Conservation (phyloP, 768 basidiomycete species). For the Galerina marginata region DNA sequence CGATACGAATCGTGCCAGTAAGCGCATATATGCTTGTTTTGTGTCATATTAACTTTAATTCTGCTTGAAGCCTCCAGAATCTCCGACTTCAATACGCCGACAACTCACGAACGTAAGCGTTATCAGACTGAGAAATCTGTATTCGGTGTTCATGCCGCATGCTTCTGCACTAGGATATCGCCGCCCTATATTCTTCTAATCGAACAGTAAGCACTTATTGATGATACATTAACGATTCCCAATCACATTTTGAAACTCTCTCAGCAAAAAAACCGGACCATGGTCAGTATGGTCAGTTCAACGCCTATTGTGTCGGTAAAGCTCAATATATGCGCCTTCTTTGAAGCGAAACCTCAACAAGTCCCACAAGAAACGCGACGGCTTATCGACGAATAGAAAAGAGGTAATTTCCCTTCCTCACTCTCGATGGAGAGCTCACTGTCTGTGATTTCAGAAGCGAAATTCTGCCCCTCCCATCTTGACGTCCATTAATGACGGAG, state of each 20-base stretch:
- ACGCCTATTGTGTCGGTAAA: neutral
- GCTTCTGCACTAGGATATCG: neutral
- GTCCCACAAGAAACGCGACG: neutral
- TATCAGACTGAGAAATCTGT: neutral
- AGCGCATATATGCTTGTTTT: constrained; percentile 4
- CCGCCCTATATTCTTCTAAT: neutral
- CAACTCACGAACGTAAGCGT: constrained; percentile 3
- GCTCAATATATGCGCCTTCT: constrained; percentile 11
- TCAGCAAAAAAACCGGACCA: neutral
- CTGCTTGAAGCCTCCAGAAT: constrained; percentile 2
- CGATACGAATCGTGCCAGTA: constrained; percentile 12
- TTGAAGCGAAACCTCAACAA: neutral
- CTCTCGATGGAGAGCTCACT: neutral
- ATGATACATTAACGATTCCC: too few species aligned
- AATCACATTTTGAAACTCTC: neutral
- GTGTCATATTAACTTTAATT: neutral
- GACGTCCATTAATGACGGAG: constrained; percentile 2
- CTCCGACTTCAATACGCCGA: neutral
- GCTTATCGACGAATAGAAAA: constrained; percentile 1
- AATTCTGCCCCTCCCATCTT: constrained; percentile 25
- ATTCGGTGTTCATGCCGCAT: too few species aligned
- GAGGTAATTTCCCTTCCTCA: neutral
- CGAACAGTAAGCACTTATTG: neutral
- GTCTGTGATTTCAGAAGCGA: constrained; percentile 17
- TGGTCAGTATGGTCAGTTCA: neutral